Conservation (phyloP, 2,329 filamentous ascomycete species). For the Stenocarpella maydis region DNA sequence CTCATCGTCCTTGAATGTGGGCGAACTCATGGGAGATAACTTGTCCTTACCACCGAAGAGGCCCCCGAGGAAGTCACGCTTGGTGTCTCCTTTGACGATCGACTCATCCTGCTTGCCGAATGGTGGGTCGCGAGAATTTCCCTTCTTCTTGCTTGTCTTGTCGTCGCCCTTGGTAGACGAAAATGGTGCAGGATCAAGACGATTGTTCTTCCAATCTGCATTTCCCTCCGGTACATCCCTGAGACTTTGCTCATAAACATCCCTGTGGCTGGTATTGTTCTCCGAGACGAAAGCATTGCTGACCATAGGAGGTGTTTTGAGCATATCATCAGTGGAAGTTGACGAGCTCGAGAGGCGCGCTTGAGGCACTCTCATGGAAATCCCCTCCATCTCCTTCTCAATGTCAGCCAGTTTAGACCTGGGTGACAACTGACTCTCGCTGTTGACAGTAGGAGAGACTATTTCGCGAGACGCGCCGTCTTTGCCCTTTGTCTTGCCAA, state of each 20-base stretch:
- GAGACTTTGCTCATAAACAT: neutral
- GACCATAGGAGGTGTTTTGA: neutral
- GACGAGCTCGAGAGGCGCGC: neutral
- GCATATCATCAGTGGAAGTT: neutral
- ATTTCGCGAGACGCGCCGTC: neutral
- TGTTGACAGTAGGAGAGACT: neutral
- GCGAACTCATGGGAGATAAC: constrained; percentile 4
- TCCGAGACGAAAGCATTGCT: neutral
- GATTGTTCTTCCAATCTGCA: neutral
- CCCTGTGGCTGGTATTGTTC: neutral
- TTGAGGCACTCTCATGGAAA: neutral
- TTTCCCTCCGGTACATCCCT: neutral
- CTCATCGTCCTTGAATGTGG: neutral
- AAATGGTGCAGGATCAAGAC: neutral
- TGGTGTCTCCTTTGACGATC: neutral
- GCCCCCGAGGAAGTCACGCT: neutral
- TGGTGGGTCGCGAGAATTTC: neutral
- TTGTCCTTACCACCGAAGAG: constrained; percentile 9
- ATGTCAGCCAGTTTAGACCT: neutral
- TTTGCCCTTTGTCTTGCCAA: constrained; percentile 16
- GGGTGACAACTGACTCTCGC: neutral
- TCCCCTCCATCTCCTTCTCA: neutral
- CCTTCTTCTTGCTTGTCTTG: constrained; percentile 20
- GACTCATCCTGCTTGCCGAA: neutral
- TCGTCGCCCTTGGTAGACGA: neutral